Conservation (phyloP, 1,284 basidiomycete genomes). For the Ustilago xerochloae region DNA sequence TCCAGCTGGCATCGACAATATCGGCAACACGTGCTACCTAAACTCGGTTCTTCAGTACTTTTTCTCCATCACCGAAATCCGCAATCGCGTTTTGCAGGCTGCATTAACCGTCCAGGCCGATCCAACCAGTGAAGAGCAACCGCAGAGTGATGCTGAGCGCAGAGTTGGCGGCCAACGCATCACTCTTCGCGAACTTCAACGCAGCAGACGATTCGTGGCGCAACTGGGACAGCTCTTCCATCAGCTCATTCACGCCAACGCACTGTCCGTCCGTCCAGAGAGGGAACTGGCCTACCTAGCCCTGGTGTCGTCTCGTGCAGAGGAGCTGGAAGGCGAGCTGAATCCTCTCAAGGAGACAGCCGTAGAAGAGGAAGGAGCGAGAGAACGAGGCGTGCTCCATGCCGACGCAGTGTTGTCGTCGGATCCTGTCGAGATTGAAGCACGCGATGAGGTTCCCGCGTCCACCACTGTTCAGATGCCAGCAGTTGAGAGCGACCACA, state of each 20-base stretch:
- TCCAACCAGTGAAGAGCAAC: not conserved
- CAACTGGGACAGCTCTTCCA: constrained; percentile 83
- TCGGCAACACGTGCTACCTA: constrained; percentile 92
- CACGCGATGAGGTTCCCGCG: not conserved
- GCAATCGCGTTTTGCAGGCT: constrained; percentile 78
- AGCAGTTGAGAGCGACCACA: constrained; percentile 2
- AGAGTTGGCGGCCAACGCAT: constrained; percentile 86
- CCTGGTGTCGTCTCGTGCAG: constrained; percentile 86
- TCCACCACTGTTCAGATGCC: not conserved
- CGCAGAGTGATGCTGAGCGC: constrained; percentile 3
- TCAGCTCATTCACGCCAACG: constrained; percentile 78
- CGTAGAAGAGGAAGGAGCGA: not conserved
- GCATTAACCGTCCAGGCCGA: constrained; percentile 71
- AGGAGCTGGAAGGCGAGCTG: constrained; percentile 72
- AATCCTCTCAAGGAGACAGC: constrained; percentile 5
- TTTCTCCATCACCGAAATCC: constrained; percentile 89
- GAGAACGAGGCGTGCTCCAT: not conserved
- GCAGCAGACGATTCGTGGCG: constrained; percentile 81
- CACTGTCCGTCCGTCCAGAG: constrained; percentile 80
- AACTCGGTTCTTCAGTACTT: constrained; percentile 91
- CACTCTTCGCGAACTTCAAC: constrained; percentile 79
- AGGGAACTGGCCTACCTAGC: constrained; percentile 91
- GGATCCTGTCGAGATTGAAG: constrained; percentile 10
- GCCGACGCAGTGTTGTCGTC: not conserved
- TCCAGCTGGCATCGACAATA: constrained; percentile 87